Conservation (phyloP, 805 yeast species). For the Diddensiella santjacobensis region DNA sequence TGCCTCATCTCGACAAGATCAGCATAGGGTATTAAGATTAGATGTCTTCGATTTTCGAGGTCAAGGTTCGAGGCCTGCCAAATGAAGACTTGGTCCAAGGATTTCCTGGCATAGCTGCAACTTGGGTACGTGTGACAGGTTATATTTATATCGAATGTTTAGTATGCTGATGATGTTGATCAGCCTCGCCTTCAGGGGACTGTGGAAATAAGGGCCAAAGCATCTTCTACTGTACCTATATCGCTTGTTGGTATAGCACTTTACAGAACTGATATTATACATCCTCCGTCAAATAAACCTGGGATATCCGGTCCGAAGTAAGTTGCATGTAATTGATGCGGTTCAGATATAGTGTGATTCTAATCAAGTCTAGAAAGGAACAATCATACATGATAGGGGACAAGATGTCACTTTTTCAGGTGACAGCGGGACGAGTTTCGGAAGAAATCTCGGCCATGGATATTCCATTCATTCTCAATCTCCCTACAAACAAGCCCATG, state of each 20-base stretch:
- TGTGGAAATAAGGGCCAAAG: slow-evolving; percentile 35
- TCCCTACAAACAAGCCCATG: slow-evolving; percentile 32
- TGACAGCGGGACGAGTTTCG: slow-evolving; percentile 19
- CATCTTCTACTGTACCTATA: slow-evolving; percentile 27
- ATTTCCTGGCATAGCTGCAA: slow-evolving; percentile 41
- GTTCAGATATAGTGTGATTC: neutral
- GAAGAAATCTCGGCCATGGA: slow-evolving; percentile 34
- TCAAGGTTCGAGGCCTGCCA: slow-evolving; percentile 35
- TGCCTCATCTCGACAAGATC: too few relatives aligned
- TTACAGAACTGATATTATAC: slow-evolving; percentile 38
- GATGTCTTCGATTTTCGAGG: slow-evolving; percentile 19
- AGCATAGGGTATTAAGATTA: too few relatives aligned
- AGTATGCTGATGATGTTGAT: neutral
- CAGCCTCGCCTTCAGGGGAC: slow-evolving; percentile 39
- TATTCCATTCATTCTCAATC: slow-evolving; percentile 37
- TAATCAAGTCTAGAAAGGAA: slow-evolving; percentile 24
- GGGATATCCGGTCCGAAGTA: slow-evolving; percentile 28
- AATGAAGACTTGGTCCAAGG: slow-evolving; percentile 41
- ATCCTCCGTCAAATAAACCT: slow-evolving; percentile 34
- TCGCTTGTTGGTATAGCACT: slow-evolving; percentile 34
- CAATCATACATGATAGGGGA: slow-evolving; percentile 37
- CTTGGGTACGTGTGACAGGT: slow-evolving; percentile 33
- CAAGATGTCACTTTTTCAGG: slow-evolving; percentile 26
- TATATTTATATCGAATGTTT: neutral
- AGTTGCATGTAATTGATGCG: neutral